Evolutionary conservation across 805 yeast genomes (phyloP).

Genomic region (Candida ficus): DNA sequence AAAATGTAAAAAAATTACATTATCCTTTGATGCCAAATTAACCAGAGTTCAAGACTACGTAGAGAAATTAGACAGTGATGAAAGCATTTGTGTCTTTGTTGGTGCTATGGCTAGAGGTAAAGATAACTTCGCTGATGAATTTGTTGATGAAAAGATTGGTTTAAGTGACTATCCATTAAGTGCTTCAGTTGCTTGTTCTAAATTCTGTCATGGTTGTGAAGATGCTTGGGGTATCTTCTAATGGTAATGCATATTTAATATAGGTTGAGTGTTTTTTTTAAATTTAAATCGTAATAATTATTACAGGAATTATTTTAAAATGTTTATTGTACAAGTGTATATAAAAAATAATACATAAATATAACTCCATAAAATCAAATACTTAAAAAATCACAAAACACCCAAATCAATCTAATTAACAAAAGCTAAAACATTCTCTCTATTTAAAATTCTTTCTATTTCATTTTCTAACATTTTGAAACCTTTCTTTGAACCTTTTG

Average conservation of each 20-base stretch:
- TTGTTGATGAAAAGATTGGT: conserved; percentile 93
- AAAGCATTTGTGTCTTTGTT: conserved; percentile 94
- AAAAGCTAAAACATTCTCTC: conserved; percentile 53
- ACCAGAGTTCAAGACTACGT: conserved; percentile 87
- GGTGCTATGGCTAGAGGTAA: conserved; percentile 99
- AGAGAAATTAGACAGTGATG: conserved; percentile 71
- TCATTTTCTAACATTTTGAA: conserved; percentile 56
- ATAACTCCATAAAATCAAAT: background rate
- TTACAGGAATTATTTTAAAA: background rate
- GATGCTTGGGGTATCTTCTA: conserved; percentile 85
- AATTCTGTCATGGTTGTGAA: conserved; percentile 98
- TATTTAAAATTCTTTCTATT: conserved; percentile 56
- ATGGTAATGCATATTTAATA: background rate
- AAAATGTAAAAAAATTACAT: conserved; percentile 88
- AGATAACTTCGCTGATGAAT: conserved; percentile 96
- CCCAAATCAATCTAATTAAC: conserved; percentile 3
- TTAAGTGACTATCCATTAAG: conserved; percentile 92
- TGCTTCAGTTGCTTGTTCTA: conserved; percentile 97
- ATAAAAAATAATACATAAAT: background rate
- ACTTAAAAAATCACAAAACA: background rate
- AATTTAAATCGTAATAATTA: background rate
- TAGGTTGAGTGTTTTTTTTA: background rate
- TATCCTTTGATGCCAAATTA: conserved; percentile 88
- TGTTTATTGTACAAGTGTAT: background rate
- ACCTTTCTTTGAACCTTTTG: conserved; percentile 61